Conservation (phyloP, 345 rosid genomes). For the thale cress (Arabidopsis thaliana) region TAIR10.1 NC_003071.7:14227001-14227500, state of each 20-base stretch:
- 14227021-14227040: neutral
- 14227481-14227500: constrained; percentile 65
- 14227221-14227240: constrained; percentile 45
- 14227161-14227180: too few species aligned
- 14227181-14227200: too few species aligned
- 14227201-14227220: constrained; percentile 8
- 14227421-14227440: too few species aligned
- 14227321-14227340: constrained; percentile 53
- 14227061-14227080: too few species aligned
- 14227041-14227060: neutral
- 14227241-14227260: constrained; percentile 61
- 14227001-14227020: neutral
- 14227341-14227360: constrained; percentile 67
- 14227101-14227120: too few species aligned
- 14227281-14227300: constrained; percentile 67
- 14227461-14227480: constrained; percentile 40
- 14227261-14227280: constrained; percentile 55
- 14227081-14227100: too few species aligned
- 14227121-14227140: too few species aligned
- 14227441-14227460: constrained; percentile 6
- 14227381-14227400: constrained; percentile 49
- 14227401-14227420: constrained; percentile 43
- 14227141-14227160: too few species aligned
- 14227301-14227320: constrained; percentile 66
- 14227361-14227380: constrained; percentile 77